Evolutionary conservation across 345 rosid species (phyloP), one percentile per base, ranked within the genome.

Genomic region (Zanthoxylum bungeanum): DNA sequence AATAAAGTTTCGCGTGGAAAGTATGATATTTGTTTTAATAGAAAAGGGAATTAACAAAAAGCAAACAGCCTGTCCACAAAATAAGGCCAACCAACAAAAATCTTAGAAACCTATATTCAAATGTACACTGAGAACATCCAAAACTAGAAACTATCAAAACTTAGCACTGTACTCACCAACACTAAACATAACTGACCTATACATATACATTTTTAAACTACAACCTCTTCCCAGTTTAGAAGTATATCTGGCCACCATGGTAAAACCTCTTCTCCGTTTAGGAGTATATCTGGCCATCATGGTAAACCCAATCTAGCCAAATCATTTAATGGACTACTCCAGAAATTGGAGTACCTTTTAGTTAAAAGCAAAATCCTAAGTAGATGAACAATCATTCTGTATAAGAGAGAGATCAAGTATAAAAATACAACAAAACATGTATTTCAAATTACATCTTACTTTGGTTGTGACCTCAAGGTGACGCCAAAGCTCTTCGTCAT

Each of bases 401-500:
- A n/a, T n/a, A 30, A 52, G 28, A 59, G 34, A 30, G 2, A 2
- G n/a, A n/a, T n/a, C n/a, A n/a, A 9, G 50, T 16, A 19, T 7
- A 27, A 6, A 53, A 52, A 39, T 7, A 36, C 27, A 74, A 37
- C 58, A 27, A 66, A 66, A n/a, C 14, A 25, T 33, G 24, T 22
- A 50, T 31, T 66, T 7, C 64, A 55, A 51, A 27, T 12, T n/a
- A 53, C 68, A 60, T 73, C 88, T 79, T 89, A 90, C 98, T 81
- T 92, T 94, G 36, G 97, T 90, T 66, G 97, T 88, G 83, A 94
- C 70, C 84, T 94, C 98, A 71, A 94, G 84, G 80, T 94, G 98
- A 60, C 97, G 98, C 98, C 98, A 94, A 63, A 94, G 97, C 78
- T 94, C 98, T 78, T 94, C 97, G 74, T 94, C 98, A 67, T 94